Evolutionary conservation across 805 yeast genomes (phyloP).

Genomic region (Yarrowia porcina): DNA sequence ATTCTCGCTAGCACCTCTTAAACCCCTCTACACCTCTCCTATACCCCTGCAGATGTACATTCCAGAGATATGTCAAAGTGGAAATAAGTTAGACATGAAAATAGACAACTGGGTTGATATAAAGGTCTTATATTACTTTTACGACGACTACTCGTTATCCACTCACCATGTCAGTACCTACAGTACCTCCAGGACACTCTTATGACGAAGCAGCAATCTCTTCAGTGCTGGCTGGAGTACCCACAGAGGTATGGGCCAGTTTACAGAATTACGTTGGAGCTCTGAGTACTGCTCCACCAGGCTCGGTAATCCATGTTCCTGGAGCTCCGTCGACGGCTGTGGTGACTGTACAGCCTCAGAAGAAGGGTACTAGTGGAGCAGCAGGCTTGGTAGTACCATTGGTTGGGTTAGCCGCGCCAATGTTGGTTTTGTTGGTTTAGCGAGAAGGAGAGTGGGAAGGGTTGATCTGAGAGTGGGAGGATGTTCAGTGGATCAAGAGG

Average conservation of each 20-base stretch:
- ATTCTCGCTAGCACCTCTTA: too few species aligned
- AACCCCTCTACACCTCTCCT: too few species aligned
- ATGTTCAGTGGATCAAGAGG: too few species aligned
- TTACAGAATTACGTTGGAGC: background rate
- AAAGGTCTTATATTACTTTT: background rate
- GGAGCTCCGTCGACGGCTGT: background rate
- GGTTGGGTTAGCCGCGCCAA: too few species aligned
- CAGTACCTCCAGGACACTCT: background rate
- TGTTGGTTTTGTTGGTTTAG: too few species aligned
- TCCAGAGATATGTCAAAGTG: background rate
- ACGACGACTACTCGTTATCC: too few species aligned
- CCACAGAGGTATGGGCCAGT: slow-evolving; percentile 3
- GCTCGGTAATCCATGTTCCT: background rate
- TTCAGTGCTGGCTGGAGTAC: background rate
- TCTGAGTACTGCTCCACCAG: background rate
- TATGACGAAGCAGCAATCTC: background rate
- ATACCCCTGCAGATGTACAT: background rate
- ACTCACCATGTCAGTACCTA: background rate
- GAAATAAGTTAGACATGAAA: background rate
- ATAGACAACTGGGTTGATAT: background rate
- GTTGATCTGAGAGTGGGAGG: too few species aligned
- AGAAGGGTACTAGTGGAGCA: too few species aligned
- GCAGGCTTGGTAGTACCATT: too few species aligned
- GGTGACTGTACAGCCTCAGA: background rate
- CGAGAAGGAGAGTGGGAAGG: too few species aligned